phyloP scores from a whole-genome alignment of 2,329 filamentous ascomycete species.

The Aspergillus versicolor region DNA sequence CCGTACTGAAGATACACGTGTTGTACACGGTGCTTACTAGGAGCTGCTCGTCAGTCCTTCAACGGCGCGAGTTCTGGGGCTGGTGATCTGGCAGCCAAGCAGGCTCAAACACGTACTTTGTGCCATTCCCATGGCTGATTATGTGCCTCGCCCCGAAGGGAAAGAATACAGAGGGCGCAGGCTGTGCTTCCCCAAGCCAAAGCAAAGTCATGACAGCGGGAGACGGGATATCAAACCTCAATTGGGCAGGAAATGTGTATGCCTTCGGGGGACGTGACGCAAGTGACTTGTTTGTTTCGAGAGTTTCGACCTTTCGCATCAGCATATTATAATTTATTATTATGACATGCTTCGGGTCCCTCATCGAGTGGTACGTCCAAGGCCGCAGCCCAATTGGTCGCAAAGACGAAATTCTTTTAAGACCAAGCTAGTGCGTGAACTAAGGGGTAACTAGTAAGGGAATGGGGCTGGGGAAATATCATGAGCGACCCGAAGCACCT shows the following conservation, averaged over 20 bases:
- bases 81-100: background rate
- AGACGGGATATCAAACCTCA: slow-evolving; percentile 1
- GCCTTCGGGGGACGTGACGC: background rate
- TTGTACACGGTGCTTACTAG: background rate
- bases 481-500: slow-evolving; percentile 16
- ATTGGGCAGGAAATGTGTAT: slow-evolving; percentile 4
- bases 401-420: slow-evolving; percentile 1
- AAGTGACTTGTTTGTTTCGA: slow-evolving; percentile 6
- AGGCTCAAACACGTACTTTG: slow-evolving; percentile 9
- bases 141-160: slow-evolving; percentile 3
- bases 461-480: slow-evolving; percentile 18
- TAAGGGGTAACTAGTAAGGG: slow-evolving; percentile 18
- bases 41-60: background rate
- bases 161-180: background rate
- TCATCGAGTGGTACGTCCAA: slow-evolving; percentile 7
- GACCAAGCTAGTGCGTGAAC: slow-evolving; percentile 13
- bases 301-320: slow-evolving; percentile 1
- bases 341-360: slow-evolving; percentile 3
- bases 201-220: background rate
- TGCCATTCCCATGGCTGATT: background rate
- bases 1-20: background rate
- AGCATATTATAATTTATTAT: background rate
- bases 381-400: slow-evolving; percentile 1
- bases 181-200: background rate
- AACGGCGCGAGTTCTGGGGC: background rate